A percentile compares a stretch with the other conserved stretches of the same genome.
Evolutionary conservation across 1,284 basidiomycete genomes (phyloP).

Genomic region (Mixia osmundae): DNA sequence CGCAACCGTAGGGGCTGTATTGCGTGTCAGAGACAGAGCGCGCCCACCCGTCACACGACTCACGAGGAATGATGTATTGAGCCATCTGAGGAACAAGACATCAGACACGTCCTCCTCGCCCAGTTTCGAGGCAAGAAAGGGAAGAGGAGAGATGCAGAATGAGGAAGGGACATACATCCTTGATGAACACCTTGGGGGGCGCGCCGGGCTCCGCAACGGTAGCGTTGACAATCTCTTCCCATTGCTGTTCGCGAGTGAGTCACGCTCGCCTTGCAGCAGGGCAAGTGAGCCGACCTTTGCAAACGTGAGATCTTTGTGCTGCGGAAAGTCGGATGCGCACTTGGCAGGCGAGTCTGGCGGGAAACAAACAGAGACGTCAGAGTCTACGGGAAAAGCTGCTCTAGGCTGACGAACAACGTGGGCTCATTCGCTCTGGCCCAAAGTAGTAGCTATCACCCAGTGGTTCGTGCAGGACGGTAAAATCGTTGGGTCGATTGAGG

Average conservation of each 20-base stretch:
- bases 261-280: background rate
- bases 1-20: background rate
- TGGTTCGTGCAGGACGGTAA: conserved; percentile 13
- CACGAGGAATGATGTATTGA: background rate
- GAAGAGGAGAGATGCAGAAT: background rate
- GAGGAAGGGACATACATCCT: conserved; percentile 1
- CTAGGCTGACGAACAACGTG: background rate
- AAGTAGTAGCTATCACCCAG: conserved; percentile 1
- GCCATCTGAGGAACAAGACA: conserved; percentile 1
- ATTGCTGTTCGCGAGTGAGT: background rate
- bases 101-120: no score
- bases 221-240: background rate
- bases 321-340: conserved; percentile 6
- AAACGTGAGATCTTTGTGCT: conserved; percentile 7
- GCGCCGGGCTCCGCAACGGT: no score
- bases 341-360: conserved; percentile 5
- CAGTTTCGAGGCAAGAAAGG: background rate
- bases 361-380: conserved; percentile 4
- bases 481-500: conserved; percentile 6
- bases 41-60: background rate
- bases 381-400: conserved; percentile 10
- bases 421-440: background rate
- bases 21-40: background rate
- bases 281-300: conserved; percentile 7
- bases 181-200: background rate